Percentiles rank a stretch among this genome's conserved stretches.
Conservation (phyloP, 139 green algal species). For the Parachlorella kessleri region DNA sequence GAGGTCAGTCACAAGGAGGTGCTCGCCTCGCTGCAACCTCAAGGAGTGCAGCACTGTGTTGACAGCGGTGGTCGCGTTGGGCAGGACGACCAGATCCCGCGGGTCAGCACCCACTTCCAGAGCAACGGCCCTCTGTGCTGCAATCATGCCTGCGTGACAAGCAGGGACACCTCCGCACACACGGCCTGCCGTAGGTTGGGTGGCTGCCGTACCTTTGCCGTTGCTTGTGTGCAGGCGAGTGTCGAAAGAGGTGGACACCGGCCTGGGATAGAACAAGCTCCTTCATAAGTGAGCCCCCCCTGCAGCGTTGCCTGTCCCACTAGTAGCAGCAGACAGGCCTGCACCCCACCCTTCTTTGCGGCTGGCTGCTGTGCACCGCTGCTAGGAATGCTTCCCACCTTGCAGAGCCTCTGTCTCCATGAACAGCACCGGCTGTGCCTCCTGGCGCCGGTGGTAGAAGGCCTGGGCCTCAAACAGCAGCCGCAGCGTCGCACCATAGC, state of each 20-base stretch:
- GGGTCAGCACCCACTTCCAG: conserved; percentile 45
- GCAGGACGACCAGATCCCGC: conserved; percentile 51
- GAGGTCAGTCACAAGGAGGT: conserved; percentile 47
- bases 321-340: no score
- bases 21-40: conserved; percentile 34
- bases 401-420: conserved; percentile 53
- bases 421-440: conserved; percentile 59
- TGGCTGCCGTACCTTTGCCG: neutral
- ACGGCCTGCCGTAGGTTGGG: no score
- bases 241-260: neutral
- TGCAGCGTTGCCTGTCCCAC: neutral
- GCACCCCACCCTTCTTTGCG: neutral
- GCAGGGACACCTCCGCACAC: no score
- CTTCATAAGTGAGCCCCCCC: neutral
- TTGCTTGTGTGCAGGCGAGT: neutral
- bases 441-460: conserved; percentile 49
- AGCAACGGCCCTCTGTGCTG: no score
- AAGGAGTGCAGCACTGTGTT: conserved; percentile 44
- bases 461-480: conserved; percentile 39
- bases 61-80: conserved; percentile 59
- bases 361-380: conserved; percentile 11
- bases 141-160: no score
- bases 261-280: neutral
- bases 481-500: conserved; percentile 62
- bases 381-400: neutral